phyloP scores from a whole-genome alignment of 2,329 filamentous ascomycete genomes.

The Erysiphe neolycopersici region DNA sequence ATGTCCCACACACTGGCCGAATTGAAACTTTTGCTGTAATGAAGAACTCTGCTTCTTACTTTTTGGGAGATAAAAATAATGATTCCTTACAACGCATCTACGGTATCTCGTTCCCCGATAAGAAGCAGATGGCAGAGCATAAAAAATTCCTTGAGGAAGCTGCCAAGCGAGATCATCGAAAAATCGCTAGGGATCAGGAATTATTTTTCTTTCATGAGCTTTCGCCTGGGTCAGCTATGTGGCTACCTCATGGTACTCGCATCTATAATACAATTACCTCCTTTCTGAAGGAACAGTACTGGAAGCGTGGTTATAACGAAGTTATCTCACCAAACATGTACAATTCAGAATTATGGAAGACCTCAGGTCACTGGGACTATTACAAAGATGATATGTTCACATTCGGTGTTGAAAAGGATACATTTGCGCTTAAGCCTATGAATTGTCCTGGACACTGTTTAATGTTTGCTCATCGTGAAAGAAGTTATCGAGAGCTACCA shows the following conservation, averaged over 20 bases:
- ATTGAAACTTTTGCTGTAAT: conserved; percentile 90
- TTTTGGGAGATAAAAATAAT: conserved; percentile 78
- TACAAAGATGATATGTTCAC: conserved; percentile 93
- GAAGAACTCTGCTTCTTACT: conserved; percentile 57
- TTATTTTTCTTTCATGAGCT: conserved; percentile 90
- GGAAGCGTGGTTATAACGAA: conserved; percentile 79
- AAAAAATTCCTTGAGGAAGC: conserved; percentile 91
- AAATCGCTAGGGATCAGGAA: conserved; percentile 85
- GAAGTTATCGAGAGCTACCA: conserved; percentile 73
- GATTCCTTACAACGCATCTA: conserved; percentile 93
- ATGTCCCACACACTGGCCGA: conserved; percentile 76
- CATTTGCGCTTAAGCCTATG: conserved; percentile 83
- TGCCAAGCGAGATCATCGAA: conserved; percentile 87
- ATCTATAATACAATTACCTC: conserved; percentile 76
- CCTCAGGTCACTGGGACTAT: conserved; percentile 78
- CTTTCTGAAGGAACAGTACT: conserved; percentile 69
- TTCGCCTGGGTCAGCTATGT: conserved; percentile 84
- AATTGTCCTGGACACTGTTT: conserved; percentile 91
- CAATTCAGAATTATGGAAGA: conserved; percentile 80
- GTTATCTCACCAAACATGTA: conserved; percentile 95
- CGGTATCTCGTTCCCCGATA: conserved; percentile 86
- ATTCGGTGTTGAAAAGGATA: conserved; percentile 60
- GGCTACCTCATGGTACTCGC: conserved; percentile 71
- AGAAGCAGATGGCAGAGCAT: conserved; percentile 81
- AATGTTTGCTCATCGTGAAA: conserved; percentile 58